These are phyloP conservation scores for Talaromyces stipitatus DNA, from an alignment of 495 filamentous ascomycete species.

Conservation along the genomic window DNA sequence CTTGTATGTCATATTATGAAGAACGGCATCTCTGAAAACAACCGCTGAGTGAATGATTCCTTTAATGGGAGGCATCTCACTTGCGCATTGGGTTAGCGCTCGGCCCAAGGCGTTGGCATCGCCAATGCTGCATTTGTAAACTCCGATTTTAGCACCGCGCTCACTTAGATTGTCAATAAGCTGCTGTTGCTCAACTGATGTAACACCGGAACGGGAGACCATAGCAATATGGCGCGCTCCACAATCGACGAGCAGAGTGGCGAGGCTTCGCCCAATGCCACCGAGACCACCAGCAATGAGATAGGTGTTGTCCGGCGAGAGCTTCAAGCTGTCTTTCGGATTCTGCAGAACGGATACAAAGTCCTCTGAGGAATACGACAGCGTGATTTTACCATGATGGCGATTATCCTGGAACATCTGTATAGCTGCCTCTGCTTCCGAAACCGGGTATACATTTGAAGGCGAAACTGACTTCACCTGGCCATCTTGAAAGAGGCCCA, in stretches of 20 bases:
- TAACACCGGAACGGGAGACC: constrained; percentile 15
- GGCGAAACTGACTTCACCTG: constrained; percentile 18
- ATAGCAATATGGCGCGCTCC: constrained; percentile 20
- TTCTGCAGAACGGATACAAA: constrained; percentile 36
- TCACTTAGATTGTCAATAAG: no score
- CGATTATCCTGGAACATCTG: constrained; percentile 47
- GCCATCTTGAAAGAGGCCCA: no score
- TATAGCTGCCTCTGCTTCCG: constrained; percentile 43
- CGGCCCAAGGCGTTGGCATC: no score
- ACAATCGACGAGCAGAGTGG: constrained; percentile 14
- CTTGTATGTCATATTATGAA: no score
- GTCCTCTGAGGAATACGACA: no score
- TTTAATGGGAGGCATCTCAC: no score
- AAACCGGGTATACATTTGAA: constrained; percentile 29
- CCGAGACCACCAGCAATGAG: constrained; percentile 23
- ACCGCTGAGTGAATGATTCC: no score
- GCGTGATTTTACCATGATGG: constrained; percentile 50
- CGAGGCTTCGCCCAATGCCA: constrained; percentile 16
- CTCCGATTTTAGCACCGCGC: no score
- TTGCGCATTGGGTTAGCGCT: no score
- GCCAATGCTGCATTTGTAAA: no score
- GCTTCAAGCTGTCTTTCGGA: constrained; percentile 8
- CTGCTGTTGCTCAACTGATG: no score
- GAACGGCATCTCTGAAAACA: no score
- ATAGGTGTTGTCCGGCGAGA: constrained; percentile 12